Percentiles rank a stretch among this genome's conserved stretches.
Evolutionary conservation across 2,329 filamentous ascomycete genomes (phyloP).

Genomic region (Alternaria solani): DNA sequence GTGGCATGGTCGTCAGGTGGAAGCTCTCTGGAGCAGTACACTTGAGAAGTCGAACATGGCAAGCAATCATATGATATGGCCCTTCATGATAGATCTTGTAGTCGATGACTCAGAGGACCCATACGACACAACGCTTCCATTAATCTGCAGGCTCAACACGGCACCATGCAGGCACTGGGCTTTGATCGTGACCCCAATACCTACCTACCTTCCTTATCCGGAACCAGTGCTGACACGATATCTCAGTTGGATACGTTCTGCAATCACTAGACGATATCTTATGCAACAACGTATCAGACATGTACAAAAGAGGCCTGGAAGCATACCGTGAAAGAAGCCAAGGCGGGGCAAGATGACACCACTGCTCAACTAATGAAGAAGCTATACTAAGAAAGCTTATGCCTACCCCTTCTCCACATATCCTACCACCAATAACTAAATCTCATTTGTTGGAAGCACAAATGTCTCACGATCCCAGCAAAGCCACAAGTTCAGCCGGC

Average conservation of each 20-base stretch:
- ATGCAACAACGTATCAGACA: background rate
- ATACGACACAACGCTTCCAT: background rate
- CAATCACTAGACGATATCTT: background rate
- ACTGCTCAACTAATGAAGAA: background rate
- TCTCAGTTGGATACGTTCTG: background rate
- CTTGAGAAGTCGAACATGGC: background rate
- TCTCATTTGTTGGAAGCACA: no score
- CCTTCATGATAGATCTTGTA: background rate
- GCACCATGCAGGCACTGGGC: background rate
- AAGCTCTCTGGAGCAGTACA: background rate
- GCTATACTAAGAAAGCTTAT: slow-evolving; percentile 19
- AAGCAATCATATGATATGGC: background rate
- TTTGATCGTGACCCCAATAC: background rate
- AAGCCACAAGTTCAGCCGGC: no score
- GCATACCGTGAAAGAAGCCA: background rate
- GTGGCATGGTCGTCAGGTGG: slow-evolving; percentile 28
- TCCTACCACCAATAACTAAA: no score
- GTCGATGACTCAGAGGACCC: background rate
- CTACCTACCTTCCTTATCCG: background rate
- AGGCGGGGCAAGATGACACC: background rate
- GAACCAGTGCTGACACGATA: background rate
- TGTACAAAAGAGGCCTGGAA: background rate
- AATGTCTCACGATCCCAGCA: no score
- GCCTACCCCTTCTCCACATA: no score
- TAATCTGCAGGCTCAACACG: background rate